A percentile compares a stretch with the other conserved stretches of the same genome.
These are phyloP conservation scores for Talaromyces albobiverticillius DNA, from an alignment of 2,329 filamentous ascomycete genomes.

Conservation along the genomic window DNA sequence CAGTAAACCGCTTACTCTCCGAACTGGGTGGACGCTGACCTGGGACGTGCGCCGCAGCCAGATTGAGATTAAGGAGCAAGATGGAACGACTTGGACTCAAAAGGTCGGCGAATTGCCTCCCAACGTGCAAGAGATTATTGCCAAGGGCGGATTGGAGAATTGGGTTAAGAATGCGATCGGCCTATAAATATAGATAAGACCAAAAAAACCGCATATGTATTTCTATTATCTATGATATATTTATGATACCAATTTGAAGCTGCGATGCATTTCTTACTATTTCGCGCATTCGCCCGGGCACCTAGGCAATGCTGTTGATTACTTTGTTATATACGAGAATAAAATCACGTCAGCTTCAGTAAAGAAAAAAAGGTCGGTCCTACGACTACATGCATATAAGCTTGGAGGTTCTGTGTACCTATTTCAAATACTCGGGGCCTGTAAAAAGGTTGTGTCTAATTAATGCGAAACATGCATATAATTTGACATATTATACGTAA, in stretches of 20 bases:
- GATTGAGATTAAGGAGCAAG: slow-evolving; percentile 67
- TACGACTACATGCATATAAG: no score
- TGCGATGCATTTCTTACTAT: no score
- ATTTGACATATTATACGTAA: neutral
- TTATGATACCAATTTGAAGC: neutral
- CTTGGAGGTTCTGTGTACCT: no score
- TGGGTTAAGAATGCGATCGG: slow-evolving; percentile 74
- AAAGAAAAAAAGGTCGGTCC: no score
- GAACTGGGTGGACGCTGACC: slow-evolving; percentile 77
- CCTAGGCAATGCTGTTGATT: no score
- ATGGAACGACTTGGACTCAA: slow-evolving; percentile 68
- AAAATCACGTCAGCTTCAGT: no score
- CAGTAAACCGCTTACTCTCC: slow-evolving; percentile 60
- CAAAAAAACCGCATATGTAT: neutral
- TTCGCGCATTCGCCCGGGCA: no score
- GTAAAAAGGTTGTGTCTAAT: neutral
- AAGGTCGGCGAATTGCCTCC: slow-evolving; percentile 79
- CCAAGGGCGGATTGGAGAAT: slow-evolving; percentile 71
- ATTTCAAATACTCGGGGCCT: no score
- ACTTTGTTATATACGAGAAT: no score
- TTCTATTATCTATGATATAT: neutral
- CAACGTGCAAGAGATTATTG: slow-evolving; percentile 84
- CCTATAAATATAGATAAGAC: slow-evolving; percentile 13
- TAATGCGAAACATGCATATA: neutral
- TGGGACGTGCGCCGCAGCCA: slow-evolving; percentile 76